Conservation (phyloP, 2,329 filamentous ascomycete genomes). For the Rutstroemia sp. region DNA sequence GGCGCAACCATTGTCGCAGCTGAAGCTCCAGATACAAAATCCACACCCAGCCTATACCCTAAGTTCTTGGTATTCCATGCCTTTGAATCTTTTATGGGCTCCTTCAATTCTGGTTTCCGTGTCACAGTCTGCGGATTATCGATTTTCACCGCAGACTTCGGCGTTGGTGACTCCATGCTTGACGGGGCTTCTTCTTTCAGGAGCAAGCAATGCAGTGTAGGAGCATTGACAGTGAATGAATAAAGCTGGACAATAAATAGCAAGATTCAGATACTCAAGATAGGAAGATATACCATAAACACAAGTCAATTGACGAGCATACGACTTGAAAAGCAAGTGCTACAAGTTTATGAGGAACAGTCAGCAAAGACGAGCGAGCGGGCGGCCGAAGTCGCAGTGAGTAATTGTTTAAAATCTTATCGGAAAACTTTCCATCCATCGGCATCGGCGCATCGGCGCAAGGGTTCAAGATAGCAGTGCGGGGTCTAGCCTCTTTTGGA, state of each 20-base stretch:
- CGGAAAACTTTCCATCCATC: not conserved
- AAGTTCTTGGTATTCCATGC: conserved; percentile 73
- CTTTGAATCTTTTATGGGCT: conserved; percentile 14
- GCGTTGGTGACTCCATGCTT: conserved; percentile 1
- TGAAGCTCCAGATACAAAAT: conserved; percentile 60
- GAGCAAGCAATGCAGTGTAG: not conserved
- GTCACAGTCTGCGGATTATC: conserved; percentile 6
- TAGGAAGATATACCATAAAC: too few relatives aligned
- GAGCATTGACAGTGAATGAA: not conserved
- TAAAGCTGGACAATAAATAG: not conserved
- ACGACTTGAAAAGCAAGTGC: too few relatives aligned
- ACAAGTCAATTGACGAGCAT: too few relatives aligned
- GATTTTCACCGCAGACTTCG: conserved; percentile 3
- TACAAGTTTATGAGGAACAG: not conserved
- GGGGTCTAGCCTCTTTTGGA: not conserved
- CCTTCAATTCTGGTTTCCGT: conserved; percentile 6
- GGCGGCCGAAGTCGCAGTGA: not conserved
- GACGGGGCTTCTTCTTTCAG: not conserved
- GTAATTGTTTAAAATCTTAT: not conserved
- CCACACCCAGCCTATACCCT: conserved; percentile 56
- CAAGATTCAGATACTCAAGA: not conserved
- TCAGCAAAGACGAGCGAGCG: not conserved
- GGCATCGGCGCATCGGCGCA: not conserved
- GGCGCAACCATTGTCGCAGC: conserved; percentile 75
- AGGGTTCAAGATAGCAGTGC: not conserved